Conservation (phyloP, 139 green algal genomes). For the Edaphochlamys debaryana region DNA sequence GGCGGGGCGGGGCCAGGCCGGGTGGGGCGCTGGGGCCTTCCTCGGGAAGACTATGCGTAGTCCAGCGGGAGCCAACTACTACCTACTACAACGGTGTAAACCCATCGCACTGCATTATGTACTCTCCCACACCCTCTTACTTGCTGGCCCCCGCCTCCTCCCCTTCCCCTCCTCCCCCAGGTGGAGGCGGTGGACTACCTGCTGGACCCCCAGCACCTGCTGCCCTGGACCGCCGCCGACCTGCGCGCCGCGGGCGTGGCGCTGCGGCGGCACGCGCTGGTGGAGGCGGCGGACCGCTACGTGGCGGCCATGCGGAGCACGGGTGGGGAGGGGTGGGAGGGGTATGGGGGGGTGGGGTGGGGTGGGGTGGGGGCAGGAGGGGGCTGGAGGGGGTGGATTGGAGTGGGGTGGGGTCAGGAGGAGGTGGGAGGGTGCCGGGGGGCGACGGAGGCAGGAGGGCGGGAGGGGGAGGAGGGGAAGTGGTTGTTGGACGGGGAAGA, state of each 20-base stretch:
- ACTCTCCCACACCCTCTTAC: too few relatives aligned
- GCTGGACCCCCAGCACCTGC: conserved; percentile 37
- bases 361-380: background rate
- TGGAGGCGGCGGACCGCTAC: conserved; percentile 37
- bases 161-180: background rate
- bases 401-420: too few relatives aligned
- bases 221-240: conserved; percentile 32
- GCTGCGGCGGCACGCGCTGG: conserved; percentile 4
- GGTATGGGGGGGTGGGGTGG: background rate
- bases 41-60: too few relatives aligned
- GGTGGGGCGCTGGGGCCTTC: too few relatives aligned
- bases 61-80: too few relatives aligned
- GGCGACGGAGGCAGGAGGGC: background rate
- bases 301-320: background rate
- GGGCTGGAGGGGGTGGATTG: too few relatives aligned
- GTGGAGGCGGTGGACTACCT: conserved; percentile 29
- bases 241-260: conserved; percentile 25
- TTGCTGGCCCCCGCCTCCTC: background rate
- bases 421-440: background rate
- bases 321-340: background rate
- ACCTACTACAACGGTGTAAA: too few relatives aligned
- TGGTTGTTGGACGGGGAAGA: too few relatives aligned
- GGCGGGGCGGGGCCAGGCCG: background rate
- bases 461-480: background rate
- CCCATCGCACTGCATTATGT: too few relatives aligned